phyloP scores from a whole-genome alignment of 192 early-diverging fungal species.

The Gigaspora rosea region DNA sequence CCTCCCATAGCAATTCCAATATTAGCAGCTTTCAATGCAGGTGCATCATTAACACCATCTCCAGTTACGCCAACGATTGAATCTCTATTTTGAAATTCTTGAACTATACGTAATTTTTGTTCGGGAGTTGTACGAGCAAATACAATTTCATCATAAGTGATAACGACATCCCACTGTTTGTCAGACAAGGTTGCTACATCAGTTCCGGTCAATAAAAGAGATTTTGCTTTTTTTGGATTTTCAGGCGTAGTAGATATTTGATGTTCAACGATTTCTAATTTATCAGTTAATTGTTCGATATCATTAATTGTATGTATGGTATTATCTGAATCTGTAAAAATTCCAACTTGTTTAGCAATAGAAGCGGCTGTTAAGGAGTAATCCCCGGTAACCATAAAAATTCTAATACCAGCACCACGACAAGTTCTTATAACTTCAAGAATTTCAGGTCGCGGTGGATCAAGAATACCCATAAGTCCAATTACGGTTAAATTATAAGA shows the following conservation, averaged over 20 bases:
- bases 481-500: conserved; percentile 61
- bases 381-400: conserved; percentile 90
- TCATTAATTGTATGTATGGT: conserved; percentile 41
- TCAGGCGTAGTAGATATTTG: background rate
- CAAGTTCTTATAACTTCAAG: conserved; percentile 58
- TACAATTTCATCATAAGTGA: conserved; percentile 72
- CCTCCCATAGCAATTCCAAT: conserved; percentile 87
- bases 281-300: conserved; percentile 1
- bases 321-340: conserved; percentile 53
- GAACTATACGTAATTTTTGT: conserved; percentile 83
- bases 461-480: conserved; percentile 72
- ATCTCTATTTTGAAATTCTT: conserved; percentile 69
- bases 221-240: conserved; percentile 23
- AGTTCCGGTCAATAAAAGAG: background rate
- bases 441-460: conserved; percentile 83
- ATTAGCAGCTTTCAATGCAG: conserved; percentile 88
- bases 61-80: conserved; percentile 85
- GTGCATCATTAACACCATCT: conserved; percentile 91
- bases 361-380: conserved; percentile 74
- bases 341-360: conserved; percentile 76
- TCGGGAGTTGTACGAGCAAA: conserved; percentile 90
- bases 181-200: conserved; percentile 52
- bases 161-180: conserved; percentile 70
- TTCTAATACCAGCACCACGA: conserved; percentile 65
- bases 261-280: background rate